Evolutionary conservation across 2,329 filamentous ascomycete species (phyloP), one percentile per base, ranked within the genome.

Genomic region (Ophiostoma perfectum): DNA sequence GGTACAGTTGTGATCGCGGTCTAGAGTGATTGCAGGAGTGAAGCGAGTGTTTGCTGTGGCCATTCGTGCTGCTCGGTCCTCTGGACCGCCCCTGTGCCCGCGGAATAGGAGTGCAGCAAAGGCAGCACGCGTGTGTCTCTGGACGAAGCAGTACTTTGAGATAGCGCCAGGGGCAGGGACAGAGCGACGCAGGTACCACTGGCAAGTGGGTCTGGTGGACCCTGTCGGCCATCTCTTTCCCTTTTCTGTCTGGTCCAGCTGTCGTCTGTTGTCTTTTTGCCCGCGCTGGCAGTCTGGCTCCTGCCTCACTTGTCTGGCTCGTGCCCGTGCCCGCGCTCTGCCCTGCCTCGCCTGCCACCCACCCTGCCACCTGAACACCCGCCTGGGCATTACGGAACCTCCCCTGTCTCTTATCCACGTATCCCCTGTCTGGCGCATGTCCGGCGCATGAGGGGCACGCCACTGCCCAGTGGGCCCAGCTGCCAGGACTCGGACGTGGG

Each of bases 131-230:
- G 27, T 27, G 27, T 27, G 27, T 27, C 27, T 27, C 27, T 27
- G 27, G 27, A 27, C 27, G 27, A 27, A 27, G 27, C 27, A 52
- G 14, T 27, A 16, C 36, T 42, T n/a, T n/a, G 60, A 5, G 60
- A 27, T 44, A 44, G 60, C 39, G 60, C 39, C 62, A 64, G 62
- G 62, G 60, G 60, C 60, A 63, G 60, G 38, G 14, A 42, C 39
- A 44, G 41, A 14, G 38, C 38, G 16, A 44, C 14, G 41, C 63
- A 44, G 42, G 63, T 64, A 64, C 60, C 60, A 63, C 39, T 6
- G 7, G 6, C 12, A 5, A 18, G 39, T 63, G 39, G 39, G 60
- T n/a, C 39, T 1, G 8, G 39, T 63, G 60, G 60, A 18, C n/a
- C 55, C 39, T 63, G 39, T 63, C 60, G 60, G 60, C n/a, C 39